Conservation (phyloP, 441 rosid genomes). For the Populus hybrid region DNA sequence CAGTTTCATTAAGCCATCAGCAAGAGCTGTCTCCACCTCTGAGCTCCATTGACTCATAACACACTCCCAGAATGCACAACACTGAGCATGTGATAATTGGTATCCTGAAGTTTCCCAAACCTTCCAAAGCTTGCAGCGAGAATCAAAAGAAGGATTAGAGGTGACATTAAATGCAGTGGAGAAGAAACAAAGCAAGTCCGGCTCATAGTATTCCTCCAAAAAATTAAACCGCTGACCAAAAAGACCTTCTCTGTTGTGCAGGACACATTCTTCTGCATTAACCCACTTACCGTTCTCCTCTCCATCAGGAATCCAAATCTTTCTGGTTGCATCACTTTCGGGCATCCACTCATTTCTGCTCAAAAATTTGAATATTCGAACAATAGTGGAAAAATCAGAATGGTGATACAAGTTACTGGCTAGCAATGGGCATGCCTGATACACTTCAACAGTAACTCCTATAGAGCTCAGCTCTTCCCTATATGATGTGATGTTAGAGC, state of each 20-base stretch:
- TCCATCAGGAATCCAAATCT: slow-evolving; percentile 55
- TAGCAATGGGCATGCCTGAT: slow-evolving; percentile 34
- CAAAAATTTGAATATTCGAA: slow-evolving; percentile 46
- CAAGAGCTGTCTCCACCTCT: too few relatives aligned
- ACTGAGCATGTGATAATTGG: too few relatives aligned
- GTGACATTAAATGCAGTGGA: slow-evolving; percentile 36
- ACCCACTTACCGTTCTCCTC: slow-evolving; percentile 43
- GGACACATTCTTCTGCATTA: slow-evolving; percentile 42
- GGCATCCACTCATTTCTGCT: slow-evolving; percentile 32
- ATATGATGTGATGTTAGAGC: slow-evolving; percentile 29
- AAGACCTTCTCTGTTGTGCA: slow-evolving; percentile 47
- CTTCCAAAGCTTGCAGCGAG: slow-evolving; percentile 42
- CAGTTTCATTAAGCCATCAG: slow-evolving; percentile 29
- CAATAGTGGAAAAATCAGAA: slow-evolving; percentile 34
- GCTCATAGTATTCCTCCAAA: slow-evolving; percentile 41
- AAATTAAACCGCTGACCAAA: slow-evolving; percentile 42
- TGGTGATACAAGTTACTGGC: slow-evolving; percentile 31
- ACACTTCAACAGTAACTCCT: slow-evolving; percentile 38
- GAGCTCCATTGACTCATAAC: too few relatives aligned
- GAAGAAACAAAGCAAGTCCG: slow-evolving; percentile 34
- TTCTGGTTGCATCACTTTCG: slow-evolving; percentile 8
- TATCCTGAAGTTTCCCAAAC: too few relatives aligned
- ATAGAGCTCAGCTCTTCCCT: slow-evolving; percentile 39
- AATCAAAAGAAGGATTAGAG: slow-evolving; percentile 41
- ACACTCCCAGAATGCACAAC: too few relatives aligned